Evolutionary conservation across 2,329 filamentous ascomycete genomes (phyloP), one percentile per base, ranked within the genome.

Genomic region (Colletotrichum tropicicola): DNA sequence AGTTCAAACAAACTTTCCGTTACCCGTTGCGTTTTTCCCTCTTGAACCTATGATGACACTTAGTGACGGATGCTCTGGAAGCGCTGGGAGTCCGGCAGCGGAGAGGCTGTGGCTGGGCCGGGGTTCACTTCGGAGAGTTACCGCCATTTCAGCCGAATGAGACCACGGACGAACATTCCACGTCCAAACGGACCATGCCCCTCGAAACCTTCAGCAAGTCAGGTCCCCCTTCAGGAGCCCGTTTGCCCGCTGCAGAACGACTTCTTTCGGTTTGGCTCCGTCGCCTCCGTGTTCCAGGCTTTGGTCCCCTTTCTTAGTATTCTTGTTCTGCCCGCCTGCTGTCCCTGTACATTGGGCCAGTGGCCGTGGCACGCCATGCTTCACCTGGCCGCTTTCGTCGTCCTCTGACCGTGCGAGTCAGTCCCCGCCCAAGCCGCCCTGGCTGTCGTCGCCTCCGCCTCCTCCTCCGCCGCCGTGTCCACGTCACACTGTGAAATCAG

Each of bases 311-410:
- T 55, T 32, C 15, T 19, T 44, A 25, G 28, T 43, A n/a, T 43
- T n/a, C n/a, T n/a, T n/a, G n/a, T n/a, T n/a, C n/a, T n/a, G n/a
- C n/a, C 51, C 37, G 37, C 12, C 27, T 13, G 21, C 41, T 56
- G n/a, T 25, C 15, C 28, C n/a, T 21, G 30, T 35, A 9, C 5
- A 9, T 35, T 19, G 21, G n/a, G 17, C 23, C 23, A 28, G n/a
- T 6, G 21, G 6, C 58, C 49, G 58, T 51, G 23, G 57, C 61
- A 55, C 44, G 57, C 51, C 49, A 55, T 56, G 57, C 57, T 45
- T 55, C 58, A 61, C 23, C 37, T 51, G 27, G 57, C 62, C 62
- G 57, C 43, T 45, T 65, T 45, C 49, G 57, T 65, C 57, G 35
- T 56, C 49, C 37, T 55, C 51, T 47, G 44, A 56, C 57, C 27